Evolutionary conservation across 306 rosid genomes (phyloP), one percentile per base, ranked within the genome.

Genomic region (Cicer cuneatum): DNA sequence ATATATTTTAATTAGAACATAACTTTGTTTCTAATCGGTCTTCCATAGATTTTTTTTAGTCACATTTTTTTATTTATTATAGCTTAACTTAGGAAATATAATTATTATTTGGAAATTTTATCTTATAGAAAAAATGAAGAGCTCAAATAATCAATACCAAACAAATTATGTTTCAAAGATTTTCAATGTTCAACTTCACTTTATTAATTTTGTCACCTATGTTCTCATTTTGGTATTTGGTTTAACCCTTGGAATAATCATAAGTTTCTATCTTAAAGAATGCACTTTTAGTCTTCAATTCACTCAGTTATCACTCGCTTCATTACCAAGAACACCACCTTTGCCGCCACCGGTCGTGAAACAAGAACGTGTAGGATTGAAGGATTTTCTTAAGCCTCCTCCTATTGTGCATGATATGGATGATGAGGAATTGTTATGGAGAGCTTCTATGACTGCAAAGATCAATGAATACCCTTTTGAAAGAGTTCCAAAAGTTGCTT

Each of bases 391-490:
- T 46, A 73, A 84, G 76, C 84, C 85, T 29, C 87, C 95, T 5
- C 42, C 9, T 10, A 77, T 81, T n/a, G 16, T 51, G 82, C 96
- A 90, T 64, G 91, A 85, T 18, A 90, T 93, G 98, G 72, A 82
- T 6, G 97, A 93, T 0, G 77, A 75, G 12, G 97, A 93, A 71
- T 63, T 90, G 81, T 72, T 90, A 5, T 92, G 98, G 98, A 90
- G 95, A 79, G 98, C 95, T 78, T 92, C 98, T 9, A 63, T 86
- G 92, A 73, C 33, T 54, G 75, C 95, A 5, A 73, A 63, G 83
- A 89, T 89, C 14, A 19, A 47, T 0, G 60, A 68, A 1, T 90
- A 83, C 73, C 98, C 98, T 0, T 90, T 81, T 71, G 76, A 73
- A 21, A 71, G 93, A 45, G 84, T 82, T 61, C 92, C 92, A 0